These are phyloP conservation scores for Eurotiales sp. DNA, from an alignment of 2,329 filamentous ascomycete species.

Conservation along the genomic window DNA sequence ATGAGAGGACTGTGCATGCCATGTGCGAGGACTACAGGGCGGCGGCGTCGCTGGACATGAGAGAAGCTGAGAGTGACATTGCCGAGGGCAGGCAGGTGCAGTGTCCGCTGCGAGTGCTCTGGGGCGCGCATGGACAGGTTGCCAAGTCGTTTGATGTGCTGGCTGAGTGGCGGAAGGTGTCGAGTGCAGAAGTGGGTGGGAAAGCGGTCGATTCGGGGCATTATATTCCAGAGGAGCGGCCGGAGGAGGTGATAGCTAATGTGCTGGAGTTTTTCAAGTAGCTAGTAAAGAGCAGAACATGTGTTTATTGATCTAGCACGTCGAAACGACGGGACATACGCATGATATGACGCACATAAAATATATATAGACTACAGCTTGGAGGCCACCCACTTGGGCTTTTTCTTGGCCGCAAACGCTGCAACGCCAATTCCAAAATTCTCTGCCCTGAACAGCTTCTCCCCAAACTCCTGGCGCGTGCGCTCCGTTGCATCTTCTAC, in stretches of 20 bases:
- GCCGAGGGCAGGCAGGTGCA: conserved; percentile 41
- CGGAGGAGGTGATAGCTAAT: conserved; percentile 43
- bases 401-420: conserved; percentile 74
- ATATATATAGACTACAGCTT: conserved; percentile 27
- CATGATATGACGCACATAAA: not conserved
- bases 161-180: conserved; percentile 50
- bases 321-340: no score
- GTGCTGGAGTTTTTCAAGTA: conserved; percentile 38
- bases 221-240: conserved; percentile 52
- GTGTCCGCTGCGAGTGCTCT: conserved; percentile 49
- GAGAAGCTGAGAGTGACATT: conserved; percentile 48
- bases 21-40: conserved; percentile 58
- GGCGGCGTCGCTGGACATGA: conserved; percentile 50
- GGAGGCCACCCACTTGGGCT: conserved; percentile 57
- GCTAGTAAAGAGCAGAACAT: no score
- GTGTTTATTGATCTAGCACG: no score
- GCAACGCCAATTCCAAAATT: conserved; percentile 71
- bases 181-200: conserved; percentile 34
- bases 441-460: conserved; percentile 59
- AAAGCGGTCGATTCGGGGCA: conserved; percentile 47
- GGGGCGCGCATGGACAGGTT: conserved; percentile 49
- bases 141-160: conserved; percentile 48
- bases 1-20: conserved; percentile 43
- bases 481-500: conserved; percentile 60
- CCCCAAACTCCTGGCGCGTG: conserved; percentile 57